Percentiles rank a stretch among this genome's conserved stretches.
Conservation (phyloP, 2,329 filamentous ascomycete genomes). For the Alternaria alternata region DNA sequence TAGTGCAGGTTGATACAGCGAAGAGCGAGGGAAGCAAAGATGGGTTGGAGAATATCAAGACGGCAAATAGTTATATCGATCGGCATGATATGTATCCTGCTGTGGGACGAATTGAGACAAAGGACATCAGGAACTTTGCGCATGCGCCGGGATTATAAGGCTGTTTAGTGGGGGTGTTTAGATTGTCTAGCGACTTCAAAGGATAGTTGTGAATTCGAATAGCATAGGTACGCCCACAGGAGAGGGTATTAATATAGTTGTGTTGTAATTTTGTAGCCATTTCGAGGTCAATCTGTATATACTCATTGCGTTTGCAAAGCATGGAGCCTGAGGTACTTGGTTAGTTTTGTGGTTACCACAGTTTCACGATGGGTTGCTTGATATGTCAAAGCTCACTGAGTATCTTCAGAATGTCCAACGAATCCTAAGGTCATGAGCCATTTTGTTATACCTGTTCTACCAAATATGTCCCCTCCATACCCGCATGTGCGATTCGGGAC, state of each 20-base stretch:
- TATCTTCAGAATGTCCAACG: background rate
- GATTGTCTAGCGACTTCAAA: background rate
- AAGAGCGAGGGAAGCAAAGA: constrained; percentile 34
- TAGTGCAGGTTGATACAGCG: constrained; percentile 40
- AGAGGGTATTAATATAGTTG: background rate
- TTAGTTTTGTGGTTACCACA: background rate
- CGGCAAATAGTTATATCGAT: constrained; percentile 49
- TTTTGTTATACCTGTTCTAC: background rate
- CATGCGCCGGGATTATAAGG: constrained; percentile 21
- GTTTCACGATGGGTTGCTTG: background rate
- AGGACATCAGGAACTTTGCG: constrained; percentile 47
- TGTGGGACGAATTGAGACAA: constrained; percentile 48
- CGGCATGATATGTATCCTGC: constrained; percentile 55
- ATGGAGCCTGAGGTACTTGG: background rate
- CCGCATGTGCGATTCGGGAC: no score
- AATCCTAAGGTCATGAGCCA: background rate
- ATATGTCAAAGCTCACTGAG: background rate
- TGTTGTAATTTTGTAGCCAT: background rate
- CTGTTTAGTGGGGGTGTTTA: background rate
- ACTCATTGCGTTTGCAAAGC: background rate
- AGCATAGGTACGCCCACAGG: background rate
- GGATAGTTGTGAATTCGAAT: background rate
- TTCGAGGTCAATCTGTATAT: background rate
- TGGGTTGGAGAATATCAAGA: constrained; percentile 36
- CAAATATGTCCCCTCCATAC: background rate